Conservation (phyloP, 148 eudicot species). For the Talinum fruticosum region DNA sequence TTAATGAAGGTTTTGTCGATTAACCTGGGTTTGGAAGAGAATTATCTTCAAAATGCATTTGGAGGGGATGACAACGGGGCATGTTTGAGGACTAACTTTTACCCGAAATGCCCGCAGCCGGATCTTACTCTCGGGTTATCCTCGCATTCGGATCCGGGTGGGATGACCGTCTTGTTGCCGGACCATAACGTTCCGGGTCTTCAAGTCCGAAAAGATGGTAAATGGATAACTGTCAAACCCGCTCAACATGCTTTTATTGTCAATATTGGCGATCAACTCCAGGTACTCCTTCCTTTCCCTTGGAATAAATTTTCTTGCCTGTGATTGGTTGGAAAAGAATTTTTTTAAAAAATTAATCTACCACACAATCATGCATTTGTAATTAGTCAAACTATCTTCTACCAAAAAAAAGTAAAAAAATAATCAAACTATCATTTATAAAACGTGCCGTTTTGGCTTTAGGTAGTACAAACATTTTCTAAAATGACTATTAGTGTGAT, state of each 20-base stretch:
- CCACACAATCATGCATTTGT: neutral
- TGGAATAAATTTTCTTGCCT: neutral
- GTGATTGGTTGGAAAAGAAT: neutral
- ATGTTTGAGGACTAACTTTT: constrained; percentile 66
- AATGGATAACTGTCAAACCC: constrained; percentile 88
- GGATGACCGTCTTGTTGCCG: constrained; percentile 76
- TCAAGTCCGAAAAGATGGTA: constrained; percentile 54
- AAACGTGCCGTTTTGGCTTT: neutral
- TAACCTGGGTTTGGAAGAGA: constrained; percentile 61
- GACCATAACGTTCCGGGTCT: constrained; percentile 72
- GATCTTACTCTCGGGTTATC: constrained; percentile 83
- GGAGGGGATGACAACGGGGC: constrained; percentile 76
- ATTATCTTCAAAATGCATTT: constrained; percentile 63
- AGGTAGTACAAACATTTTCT: neutral
- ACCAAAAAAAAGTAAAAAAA: neutral
- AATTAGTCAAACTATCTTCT: constrained; percentile 1
- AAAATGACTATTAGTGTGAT: no score
- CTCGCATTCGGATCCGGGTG: constrained; percentile 93
- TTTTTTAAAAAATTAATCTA: neutral
- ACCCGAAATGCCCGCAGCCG: constrained; percentile 94
- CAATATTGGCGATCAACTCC: constrained; percentile 88
- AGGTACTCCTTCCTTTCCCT: constrained; percentile 38
- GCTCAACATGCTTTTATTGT: constrained; percentile 77
- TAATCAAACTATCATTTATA: neutral
- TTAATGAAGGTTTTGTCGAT: constrained; percentile 59